Conservation (phyloP, 2,329 filamentous ascomycete species). For the Rhynchosporium secalis region DNA sequence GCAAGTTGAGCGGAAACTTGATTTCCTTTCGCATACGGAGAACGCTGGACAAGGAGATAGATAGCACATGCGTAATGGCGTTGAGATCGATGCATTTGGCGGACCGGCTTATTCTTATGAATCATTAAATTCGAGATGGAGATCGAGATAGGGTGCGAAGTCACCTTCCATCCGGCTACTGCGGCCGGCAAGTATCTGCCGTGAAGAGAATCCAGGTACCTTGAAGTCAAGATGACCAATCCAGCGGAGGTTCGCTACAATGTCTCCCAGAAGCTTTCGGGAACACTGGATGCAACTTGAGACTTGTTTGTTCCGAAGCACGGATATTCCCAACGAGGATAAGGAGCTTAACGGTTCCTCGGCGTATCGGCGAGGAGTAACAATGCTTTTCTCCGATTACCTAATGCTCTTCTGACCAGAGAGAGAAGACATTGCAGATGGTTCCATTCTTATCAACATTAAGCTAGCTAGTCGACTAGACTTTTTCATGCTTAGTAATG, state of each 20-base stretch:
- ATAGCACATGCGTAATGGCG: not conserved
- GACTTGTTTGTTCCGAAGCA: not conserved
- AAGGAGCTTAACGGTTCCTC: not conserved
- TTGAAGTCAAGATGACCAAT: too few species aligned
- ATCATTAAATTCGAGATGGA: not conserved
- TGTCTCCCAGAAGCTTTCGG: too few species aligned
- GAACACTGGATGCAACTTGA: too few species aligned
- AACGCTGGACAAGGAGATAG: not conserved
- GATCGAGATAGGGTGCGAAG: not conserved
- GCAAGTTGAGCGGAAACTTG: not conserved
- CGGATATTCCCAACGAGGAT: not conserved
- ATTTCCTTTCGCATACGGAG: not conserved
- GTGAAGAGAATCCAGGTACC: too few species aligned
- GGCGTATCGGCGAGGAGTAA: not conserved
- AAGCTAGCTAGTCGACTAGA: not conserved
- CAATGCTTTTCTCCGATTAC: not conserved
- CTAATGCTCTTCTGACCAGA: not conserved
- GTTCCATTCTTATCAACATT: not conserved
- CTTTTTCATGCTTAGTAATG: not conserved
- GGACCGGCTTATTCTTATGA: too few species aligned
- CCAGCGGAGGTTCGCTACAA: too few species aligned
- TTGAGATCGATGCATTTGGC: not conserved
- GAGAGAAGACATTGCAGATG: not conserved
- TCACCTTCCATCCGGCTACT: not conserved
- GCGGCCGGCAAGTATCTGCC: not conserved